Conservation (phyloP, 192 early-diverging fungal genomes). For the Linderina pennispora region DNA sequence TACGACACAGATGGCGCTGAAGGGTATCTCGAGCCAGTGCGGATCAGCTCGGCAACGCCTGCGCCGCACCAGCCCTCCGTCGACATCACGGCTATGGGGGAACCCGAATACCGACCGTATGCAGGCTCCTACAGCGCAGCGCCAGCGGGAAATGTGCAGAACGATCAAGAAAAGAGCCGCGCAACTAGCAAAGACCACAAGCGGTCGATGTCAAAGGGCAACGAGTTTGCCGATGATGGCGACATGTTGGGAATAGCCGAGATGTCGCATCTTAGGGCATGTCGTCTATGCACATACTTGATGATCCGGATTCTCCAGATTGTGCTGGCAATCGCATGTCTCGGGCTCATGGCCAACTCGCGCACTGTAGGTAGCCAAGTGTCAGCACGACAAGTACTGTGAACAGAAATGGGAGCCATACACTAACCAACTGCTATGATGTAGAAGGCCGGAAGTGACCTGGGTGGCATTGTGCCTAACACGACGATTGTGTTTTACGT, state of each 20-base stretch:
- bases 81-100: conserved; percentile 28
- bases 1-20: too few species aligned
- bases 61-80: too few species aligned
- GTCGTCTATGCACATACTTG: conserved; percentile 23
- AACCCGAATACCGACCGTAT: conserved; percentile 15
- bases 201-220: background rate
- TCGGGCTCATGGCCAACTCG: conserved; percentile 25
- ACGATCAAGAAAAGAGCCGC: background rate
- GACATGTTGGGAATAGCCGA: conserved; percentile 17
- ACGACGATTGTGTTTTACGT: conserved; percentile 24
- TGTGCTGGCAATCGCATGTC: conserved; percentile 24
- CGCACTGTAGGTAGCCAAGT: conserved; percentile 1
- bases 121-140: conserved; percentile 35
- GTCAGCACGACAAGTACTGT: too few species aligned
- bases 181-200: background rate
- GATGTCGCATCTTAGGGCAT: conserved; percentile 21
- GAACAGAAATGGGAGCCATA: too few species aligned
- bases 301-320: conserved; percentile 18
- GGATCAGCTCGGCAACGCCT: too few species aligned
- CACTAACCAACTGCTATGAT: background rate
- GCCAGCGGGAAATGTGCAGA: background rate
- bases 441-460: background rate
- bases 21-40: too few species aligned
- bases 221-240: background rate
- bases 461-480: conserved; percentile 11